These are phyloP conservation scores for Cenchrus purpureus DNA, from an alignment of 176 grass and related monocot species.

Conservation along the genomic window DNA sequence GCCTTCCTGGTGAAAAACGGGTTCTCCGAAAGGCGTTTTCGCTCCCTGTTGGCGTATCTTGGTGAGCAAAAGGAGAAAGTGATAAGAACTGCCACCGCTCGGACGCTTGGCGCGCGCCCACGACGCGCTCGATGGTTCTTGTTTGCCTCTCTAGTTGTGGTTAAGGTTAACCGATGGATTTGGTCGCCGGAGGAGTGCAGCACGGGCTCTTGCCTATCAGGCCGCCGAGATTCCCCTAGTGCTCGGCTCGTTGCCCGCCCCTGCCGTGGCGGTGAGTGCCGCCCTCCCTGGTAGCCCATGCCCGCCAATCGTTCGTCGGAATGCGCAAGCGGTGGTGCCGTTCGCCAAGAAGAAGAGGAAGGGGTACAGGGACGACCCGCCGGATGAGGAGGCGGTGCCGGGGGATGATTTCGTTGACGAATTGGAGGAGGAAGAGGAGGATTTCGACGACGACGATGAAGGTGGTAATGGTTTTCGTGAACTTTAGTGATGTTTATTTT, in stretches of 20 bases:
- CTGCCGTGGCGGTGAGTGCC: not conserved
- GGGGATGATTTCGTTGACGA: constrained; percentile 14
- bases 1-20: not conserved
- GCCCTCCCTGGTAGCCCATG: constrained; percentile 32
- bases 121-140: not conserved
- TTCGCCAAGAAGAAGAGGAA: constrained; percentile 58
- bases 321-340: constrained; percentile 44
- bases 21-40: rapidly evolving
- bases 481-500: not conserved
- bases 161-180: constrained; percentile 46
- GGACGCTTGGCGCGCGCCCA: not conserved
- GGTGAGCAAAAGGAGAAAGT: not conserved
- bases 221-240: not conserved
- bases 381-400: not conserved
- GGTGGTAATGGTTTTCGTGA: constrained; percentile 23
- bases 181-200: constrained; percentile 19
- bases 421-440: constrained; percentile 20
- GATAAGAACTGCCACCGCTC: constrained; percentile 21
- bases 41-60: rapidly evolving
- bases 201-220: constrained; percentile 9
- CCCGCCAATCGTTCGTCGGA: constrained; percentile 49
- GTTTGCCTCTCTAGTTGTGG: not conserved
- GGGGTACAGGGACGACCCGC: constrained; percentile 15
- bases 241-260: not conserved
- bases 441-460: not conserved